Conservation (phyloP, 345 rosid species). For the Capsella bursapastoris region DNA sequence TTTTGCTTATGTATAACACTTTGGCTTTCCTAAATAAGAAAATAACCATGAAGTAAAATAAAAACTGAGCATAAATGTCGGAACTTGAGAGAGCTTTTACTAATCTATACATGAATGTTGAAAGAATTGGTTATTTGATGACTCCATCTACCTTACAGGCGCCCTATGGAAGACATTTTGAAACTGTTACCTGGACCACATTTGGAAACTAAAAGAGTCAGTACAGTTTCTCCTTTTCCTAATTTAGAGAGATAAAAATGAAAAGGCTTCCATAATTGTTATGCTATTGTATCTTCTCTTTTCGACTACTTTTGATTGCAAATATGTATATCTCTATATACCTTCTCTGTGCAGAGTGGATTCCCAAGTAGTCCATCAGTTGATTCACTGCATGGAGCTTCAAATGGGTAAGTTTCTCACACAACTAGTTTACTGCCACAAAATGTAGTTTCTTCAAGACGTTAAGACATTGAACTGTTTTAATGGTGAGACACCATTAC, state of each 20-base stretch:
- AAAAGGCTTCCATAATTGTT: background rate
- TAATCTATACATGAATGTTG: slow-evolving; percentile 9
- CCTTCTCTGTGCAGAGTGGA: slow-evolving; percentile 57
- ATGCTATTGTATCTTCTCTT: slow-evolving; percentile 22
- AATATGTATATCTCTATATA: slow-evolving; percentile 17
- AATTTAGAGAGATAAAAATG: background rate
- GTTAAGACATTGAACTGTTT: slow-evolving; percentile 12
- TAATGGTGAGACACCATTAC: slow-evolving; percentile 39
- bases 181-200: slow-evolving; percentile 93
- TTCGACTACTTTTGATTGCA: background rate
- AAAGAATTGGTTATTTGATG: slow-evolving; percentile 15
- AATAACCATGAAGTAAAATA: slow-evolving; percentile 7
- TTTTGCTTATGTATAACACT: background rate
- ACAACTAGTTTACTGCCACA: slow-evolving; percentile 18
- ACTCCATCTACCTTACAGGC: slow-evolving; percentile 60
- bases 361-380: slow-evolving; percentile 70
- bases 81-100: background rate
- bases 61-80: background rate
- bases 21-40: slow-evolving; percentile 8
- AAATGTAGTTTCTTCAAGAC: slow-evolving; percentile 1
- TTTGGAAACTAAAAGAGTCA: slow-evolving; percentile 76
- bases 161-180: slow-evolving; percentile 87
- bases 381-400: slow-evolving; percentile 62
- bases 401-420: slow-evolving; percentile 43
- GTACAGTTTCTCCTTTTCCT: slow-evolving; percentile 36